Evolutionary conservation across 371 early-diverging fungal genomes (phyloP), one percentile per base, ranked within the genome.

Genomic region (Mortierella polycephala): DNA sequence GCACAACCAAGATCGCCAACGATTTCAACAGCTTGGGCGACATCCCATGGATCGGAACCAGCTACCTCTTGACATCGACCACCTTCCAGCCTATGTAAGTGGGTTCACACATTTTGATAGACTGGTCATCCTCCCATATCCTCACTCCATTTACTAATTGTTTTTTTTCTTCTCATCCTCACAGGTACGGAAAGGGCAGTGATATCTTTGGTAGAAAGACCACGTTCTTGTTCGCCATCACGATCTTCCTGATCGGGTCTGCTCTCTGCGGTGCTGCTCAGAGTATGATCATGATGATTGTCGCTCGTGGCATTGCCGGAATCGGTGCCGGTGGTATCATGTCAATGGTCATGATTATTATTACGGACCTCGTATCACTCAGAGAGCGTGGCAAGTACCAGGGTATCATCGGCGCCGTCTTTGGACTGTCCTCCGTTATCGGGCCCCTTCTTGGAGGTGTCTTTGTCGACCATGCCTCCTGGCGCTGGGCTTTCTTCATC

Each of bases 361-460:
- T 89, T 47, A 69, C 81, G 7, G 77, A 88, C 58, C 40, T 88
- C 49, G 85, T 85, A 44, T 79, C 82, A 7, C 73, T 85, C n/a
- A 64, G 81, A 44, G 83, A 85, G 51, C 72, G 85, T 42, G 70
- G 85, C 51, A 74, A 64, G 59, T 89, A 86, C 74, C 82, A 85
- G 16, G 85, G 86, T 12, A 70, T 85, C 20, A 66, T 88, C 57
- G 88, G 85, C 1, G 81, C 73, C 12, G 76, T 79, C 50, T 88
- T 83, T 74, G 81, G 75, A 41, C 55, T 91, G n/a, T 87, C 92
- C 0, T 87, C 87, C 55, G 90, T 90, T 1, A 79, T 89, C 21
- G 93, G 93, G 3, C 93, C 93, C 8, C 81, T 91, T 49, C 54
- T 87, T 80, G 93, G 93, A 44, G 93, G 93, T 60, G 87, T 87